Percentiles rank a stretch among this genome's conserved stretches.
Conservation (phyloP, 2,329 filamentous ascomycete genomes). For the Aureobasidium sp. region DNA sequence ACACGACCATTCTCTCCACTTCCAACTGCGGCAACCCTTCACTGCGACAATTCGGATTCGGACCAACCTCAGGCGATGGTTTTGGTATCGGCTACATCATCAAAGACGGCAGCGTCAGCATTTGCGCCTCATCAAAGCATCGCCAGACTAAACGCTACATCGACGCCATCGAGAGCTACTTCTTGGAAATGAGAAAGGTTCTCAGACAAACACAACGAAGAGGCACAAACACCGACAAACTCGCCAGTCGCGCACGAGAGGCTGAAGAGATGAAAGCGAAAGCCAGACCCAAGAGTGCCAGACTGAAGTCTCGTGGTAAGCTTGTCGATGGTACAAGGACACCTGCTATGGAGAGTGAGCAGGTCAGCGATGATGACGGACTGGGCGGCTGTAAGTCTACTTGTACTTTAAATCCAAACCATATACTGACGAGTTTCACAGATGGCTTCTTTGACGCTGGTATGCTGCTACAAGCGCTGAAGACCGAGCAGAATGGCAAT, state of each 20-base stretch:
- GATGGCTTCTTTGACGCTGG: constrained; percentile 97
- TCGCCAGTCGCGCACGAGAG: constrained; percentile 54
- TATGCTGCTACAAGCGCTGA: constrained; percentile 84
- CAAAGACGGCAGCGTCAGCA: constrained; percentile 84
- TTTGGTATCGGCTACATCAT: constrained; percentile 99
- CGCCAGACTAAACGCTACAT: constrained; percentile 86
- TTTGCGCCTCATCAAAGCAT: constrained; percentile 91
- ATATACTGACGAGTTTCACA: constrained; percentile 33
- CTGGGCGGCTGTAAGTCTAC: constrained; percentile 82
- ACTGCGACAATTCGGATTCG: constrained; percentile 92
- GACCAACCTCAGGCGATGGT: constrained; percentile 84
- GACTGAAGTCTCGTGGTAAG: constrained; percentile 65
- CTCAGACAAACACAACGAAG: constrained; percentile 61
- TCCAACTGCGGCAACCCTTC: constrained; percentile 98
- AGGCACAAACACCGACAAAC: constrained; percentile 46
- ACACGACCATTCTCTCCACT: constrained; percentile 88
- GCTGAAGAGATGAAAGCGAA: constrained; percentile 53
- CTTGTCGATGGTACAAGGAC: constrained; percentile 56
- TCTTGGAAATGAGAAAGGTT: constrained; percentile 82
- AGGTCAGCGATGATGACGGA: constrained; percentile 76
- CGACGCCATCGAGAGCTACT: constrained; percentile 81
- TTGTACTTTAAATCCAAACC: neutral
- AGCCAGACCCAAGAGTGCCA: constrained; percentile 34
- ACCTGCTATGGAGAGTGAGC: constrained; percentile 57
- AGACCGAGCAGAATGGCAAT: constrained; percentile 55